These are phyloP conservation scores for Macadamia integrifolia DNA, from an alignment of 164 flowering plant genomes.

Conservation along the genomic window DNA sequence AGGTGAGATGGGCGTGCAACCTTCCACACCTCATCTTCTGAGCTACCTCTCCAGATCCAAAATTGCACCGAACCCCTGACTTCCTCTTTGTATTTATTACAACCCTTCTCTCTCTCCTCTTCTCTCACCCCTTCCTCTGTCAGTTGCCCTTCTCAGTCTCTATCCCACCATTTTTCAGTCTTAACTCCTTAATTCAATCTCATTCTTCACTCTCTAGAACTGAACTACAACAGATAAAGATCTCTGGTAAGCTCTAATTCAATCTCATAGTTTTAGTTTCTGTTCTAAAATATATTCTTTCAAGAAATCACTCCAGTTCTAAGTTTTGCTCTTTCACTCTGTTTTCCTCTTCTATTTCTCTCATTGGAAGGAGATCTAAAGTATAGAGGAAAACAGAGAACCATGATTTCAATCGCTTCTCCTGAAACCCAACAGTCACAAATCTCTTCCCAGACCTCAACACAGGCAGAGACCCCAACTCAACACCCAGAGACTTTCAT, in stretches of 20 bases:
- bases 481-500: constrained; percentile 10
- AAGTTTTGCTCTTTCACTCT: background rate
- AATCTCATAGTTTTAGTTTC: too few relatives aligned
- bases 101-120: background rate
- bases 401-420: constrained; percentile 32
- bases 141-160: background rate
- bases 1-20: constrained; percentile 13
- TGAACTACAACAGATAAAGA: too few relatives aligned
- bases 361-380: background rate
- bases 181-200: background rate
- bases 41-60: constrained; percentile 4
- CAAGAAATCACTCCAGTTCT: too few relatives aligned
- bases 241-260: too few relatives aligned
- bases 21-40: constrained; percentile 9
- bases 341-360: background rate
- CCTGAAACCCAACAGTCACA: constrained; percentile 19
- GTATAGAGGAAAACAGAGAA: background rate
- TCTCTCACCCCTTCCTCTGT: background rate
- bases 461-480: background rate
- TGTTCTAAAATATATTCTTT: background rate
- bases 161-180: background rate
- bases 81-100: background rate
- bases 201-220: background rate
- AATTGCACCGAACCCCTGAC: constrained; percentile 1
- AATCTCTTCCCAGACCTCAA: background rate